Evolutionary conservation across 177 flowering plant species (phyloP).

Genomic region (Vitis hybrid): DNA sequence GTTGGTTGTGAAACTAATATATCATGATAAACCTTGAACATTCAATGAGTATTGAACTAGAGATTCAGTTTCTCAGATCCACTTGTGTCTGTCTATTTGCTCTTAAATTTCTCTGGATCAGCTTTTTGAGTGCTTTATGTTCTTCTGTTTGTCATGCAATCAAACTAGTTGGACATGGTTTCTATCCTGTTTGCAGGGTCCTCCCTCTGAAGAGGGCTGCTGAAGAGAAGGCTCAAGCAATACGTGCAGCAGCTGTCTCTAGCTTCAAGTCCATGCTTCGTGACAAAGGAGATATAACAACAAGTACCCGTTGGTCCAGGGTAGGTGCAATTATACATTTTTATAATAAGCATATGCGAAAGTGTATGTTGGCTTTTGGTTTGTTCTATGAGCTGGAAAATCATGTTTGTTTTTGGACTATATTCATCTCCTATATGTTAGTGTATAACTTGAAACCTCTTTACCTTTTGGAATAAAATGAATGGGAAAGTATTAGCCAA

Average conservation of each 20-base stretch:
- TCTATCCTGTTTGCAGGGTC: conserved; percentile 48
- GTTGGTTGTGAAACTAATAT: conserved; percentile 4
- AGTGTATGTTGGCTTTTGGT: background rate
- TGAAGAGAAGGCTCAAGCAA: conserved; percentile 73
- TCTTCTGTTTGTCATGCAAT: background rate
- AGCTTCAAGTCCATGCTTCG: conserved; percentile 85
- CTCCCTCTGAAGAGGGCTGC: conserved; percentile 73
- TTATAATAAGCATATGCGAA: no score
- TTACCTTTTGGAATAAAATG: no score
- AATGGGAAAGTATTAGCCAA: no score
- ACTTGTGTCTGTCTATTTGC: conserved; percentile 18
- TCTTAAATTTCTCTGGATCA: conserved; percentile 6
- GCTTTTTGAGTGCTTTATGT: background rate
- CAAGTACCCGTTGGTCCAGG: conserved; percentile 87
- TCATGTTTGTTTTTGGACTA: no score
- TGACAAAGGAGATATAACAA: conserved; percentile 66
- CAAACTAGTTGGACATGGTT: background rate
- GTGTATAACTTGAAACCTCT: no score
- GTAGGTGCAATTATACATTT: conserved; percentile 32
- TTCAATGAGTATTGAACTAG: conserved; percentile 16
- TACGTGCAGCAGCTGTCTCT: conserved; percentile 62
- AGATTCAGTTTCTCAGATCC: conserved; percentile 14
- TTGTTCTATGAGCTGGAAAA: background rate
- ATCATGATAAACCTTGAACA: conserved; percentile 22
- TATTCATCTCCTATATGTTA: no score